Conservation (phyloP, 78 protist genomes). For the Acrasis kona region DNA sequence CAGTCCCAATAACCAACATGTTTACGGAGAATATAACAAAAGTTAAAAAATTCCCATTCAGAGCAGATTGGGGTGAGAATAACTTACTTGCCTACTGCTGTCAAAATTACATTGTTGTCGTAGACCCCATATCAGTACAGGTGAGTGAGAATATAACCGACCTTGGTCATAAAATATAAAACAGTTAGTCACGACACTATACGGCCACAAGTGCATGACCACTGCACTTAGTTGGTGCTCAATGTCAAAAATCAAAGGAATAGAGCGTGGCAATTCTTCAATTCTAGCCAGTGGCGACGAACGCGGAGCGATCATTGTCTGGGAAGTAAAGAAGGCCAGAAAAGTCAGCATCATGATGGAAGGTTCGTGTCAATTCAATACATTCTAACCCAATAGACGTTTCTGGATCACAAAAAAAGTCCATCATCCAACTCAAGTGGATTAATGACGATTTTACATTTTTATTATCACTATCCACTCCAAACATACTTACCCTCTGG, state of each 20-base stretch:
- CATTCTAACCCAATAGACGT: no score
- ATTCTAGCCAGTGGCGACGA: not conserved
- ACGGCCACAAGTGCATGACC: not conserved
- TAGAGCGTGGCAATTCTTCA: not conserved
- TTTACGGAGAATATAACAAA: not conserved
- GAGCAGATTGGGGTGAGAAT: not conserved
- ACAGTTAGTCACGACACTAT: not conserved
- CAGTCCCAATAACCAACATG: not conserved
- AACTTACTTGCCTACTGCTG: not conserved
- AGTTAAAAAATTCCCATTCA: not conserved
- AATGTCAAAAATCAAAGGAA: not conserved
- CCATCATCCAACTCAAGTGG: not conserved
- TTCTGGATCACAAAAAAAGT: not conserved
- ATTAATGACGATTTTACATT: not conserved
- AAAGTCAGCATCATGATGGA: no score
- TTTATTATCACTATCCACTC: not conserved
- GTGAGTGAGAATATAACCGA: not conserved
- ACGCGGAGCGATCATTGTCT: not conserved
- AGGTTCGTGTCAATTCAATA: no score
- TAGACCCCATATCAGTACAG: not conserved
- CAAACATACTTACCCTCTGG: not conserved
- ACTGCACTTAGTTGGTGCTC: not conserved
- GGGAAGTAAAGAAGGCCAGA: not conserved
- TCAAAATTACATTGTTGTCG: not conserved
- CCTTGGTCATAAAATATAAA: not conserved